phyloP scores from a whole-genome alignment of 2,329 filamentous ascomycete genomes.

The Rasamsonia emersonii region DNA sequence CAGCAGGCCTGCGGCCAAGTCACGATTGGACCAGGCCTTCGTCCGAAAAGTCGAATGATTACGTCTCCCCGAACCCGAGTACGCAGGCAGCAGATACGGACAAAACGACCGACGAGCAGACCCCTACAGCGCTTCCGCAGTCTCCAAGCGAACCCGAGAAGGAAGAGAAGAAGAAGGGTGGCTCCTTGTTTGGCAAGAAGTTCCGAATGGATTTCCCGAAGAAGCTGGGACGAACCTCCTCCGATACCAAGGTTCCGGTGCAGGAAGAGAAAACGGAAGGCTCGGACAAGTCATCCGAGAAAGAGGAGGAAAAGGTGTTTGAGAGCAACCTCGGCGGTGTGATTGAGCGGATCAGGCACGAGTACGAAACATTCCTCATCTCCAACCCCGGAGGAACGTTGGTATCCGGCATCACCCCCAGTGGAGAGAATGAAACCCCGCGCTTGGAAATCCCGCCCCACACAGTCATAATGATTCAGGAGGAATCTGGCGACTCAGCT shows the following conservation, averaged over 20 bases:
- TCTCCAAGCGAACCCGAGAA: slow-evolving; percentile 51
- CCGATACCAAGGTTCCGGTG: slow-evolving; percentile 61
- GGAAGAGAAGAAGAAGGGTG: slow-evolving; percentile 49
- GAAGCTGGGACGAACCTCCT: slow-evolving; percentile 64
- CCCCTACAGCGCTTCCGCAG: slow-evolving; percentile 38
- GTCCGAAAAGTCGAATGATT: slow-evolving; percentile 62
- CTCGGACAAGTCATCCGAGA: slow-evolving; percentile 44
- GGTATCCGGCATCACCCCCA: slow-evolving; percentile 33
- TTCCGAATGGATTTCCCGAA: slow-evolving; percentile 72
- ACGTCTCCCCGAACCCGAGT: slow-evolving; percentile 59
- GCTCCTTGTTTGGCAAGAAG: slow-evolving; percentile 69
- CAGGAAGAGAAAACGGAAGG: slow-evolving; percentile 64
- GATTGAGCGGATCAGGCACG: slow-evolving; percentile 37
- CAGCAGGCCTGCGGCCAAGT: slow-evolving; percentile 44
- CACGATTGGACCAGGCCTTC: slow-evolving; percentile 36
- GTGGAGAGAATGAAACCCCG: slow-evolving; percentile 37
- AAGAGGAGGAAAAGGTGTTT: slow-evolving; percentile 37
- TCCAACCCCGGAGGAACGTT: slow-evolving; percentile 29
- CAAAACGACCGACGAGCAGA: slow-evolving; percentile 34
- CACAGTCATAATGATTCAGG: slow-evolving; percentile 56
- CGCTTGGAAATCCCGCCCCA: slow-evolving; percentile 35
- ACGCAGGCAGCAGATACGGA: slow-evolving; percentile 43
- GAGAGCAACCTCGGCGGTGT: slow-evolving; percentile 40
- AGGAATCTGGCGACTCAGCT: slow-evolving; percentile 54
- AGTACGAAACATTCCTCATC: slow-evolving; percentile 37